Conservation (phyloP, 192 early-diverging fungal genomes). For the Obelidium mucronatum region DNA sequence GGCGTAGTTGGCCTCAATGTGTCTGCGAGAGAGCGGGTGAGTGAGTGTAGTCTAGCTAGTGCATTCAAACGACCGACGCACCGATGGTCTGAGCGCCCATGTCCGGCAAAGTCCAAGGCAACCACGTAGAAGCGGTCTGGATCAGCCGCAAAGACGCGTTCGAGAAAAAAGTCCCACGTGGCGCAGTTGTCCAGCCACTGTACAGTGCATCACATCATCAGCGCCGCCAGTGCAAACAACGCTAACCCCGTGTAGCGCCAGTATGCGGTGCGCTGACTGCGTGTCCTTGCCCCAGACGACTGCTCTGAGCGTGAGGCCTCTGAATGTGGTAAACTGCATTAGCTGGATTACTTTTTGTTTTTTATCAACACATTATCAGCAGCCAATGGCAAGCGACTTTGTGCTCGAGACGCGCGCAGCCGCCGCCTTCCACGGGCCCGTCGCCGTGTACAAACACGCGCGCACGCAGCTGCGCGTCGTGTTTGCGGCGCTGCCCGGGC, state of each 20-base stretch:
- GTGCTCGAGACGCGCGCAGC: neutral
- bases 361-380: too few relatives aligned
- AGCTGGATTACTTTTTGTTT: too few relatives aligned
- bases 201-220: neutral
- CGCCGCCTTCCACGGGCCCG: neutral
- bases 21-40: neutral
- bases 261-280: constrained; percentile 12
- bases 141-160: neutral
- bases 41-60: neutral
- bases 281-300: neutral
- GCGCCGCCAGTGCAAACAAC: neutral
- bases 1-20: constrained; percentile 31
- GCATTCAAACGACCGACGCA: neutral
- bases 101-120: constrained; percentile 43
- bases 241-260: constrained; percentile 41
- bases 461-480: constrained; percentile 56
- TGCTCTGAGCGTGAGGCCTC: constrained; percentile 12
- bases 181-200: constrained; percentile 45
- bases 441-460: constrained; percentile 40
- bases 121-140: constrained; percentile 23
- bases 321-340: constrained; percentile 5
- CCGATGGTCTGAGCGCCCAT: constrained; percentile 40
- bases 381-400: too few relatives aligned
- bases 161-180: constrained; percentile 34
- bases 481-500: constrained; percentile 67